These are phyloP conservation scores for Mycena vulgaris DNA, from an alignment of 768 basidiomycete species.

Conservation along the genomic window DNA sequence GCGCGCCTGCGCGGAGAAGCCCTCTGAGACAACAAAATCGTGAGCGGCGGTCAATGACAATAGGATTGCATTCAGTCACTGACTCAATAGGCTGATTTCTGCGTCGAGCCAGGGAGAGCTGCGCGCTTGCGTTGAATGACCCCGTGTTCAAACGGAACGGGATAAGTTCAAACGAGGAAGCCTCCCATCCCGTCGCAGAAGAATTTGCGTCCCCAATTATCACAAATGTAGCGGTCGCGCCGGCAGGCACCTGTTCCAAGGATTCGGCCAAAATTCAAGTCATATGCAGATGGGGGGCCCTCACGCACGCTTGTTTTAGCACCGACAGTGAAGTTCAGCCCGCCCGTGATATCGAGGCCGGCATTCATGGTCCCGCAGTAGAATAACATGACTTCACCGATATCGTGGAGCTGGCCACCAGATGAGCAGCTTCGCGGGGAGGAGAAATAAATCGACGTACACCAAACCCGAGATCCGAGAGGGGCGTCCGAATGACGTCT, in stretches of 20 bases:
- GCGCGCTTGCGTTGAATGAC: slow-evolving; percentile 12
- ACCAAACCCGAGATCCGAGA: slow-evolving; percentile 12
- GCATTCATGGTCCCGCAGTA: slow-evolving; percentile 8
- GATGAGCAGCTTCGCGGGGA: no score
- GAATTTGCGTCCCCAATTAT: slow-evolving; percentile 12
- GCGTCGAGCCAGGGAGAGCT: slow-evolving; percentile 17
- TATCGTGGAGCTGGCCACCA: slow-evolving; percentile 14
- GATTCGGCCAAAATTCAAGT: no score
- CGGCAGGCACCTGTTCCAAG: slow-evolving; percentile 18
- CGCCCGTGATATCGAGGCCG: slow-evolving; percentile 3
- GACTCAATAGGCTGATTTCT: slow-evolving; percentile 5
- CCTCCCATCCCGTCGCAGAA: slow-evolving; percentile 14
- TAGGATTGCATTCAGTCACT: not conserved
- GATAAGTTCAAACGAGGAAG: not conserved
- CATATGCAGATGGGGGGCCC: no score
- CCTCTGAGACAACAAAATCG: not conserved
- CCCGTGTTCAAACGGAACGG: slow-evolving; percentile 32
- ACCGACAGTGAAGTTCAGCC: slow-evolving; percentile 28
- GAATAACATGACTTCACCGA: slow-evolving; percentile 18
- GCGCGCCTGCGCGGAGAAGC: not conserved
- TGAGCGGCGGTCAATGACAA: no score
- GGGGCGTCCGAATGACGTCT: slow-evolving; percentile 6
- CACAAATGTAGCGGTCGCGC: slow-evolving; percentile 2
- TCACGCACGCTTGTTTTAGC: no score
- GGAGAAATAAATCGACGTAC: no score